Base-by-base conservation (phyloP, 2,329 filamentous ascomycete genomes). In the Cytospora leucostoma region DNA sequence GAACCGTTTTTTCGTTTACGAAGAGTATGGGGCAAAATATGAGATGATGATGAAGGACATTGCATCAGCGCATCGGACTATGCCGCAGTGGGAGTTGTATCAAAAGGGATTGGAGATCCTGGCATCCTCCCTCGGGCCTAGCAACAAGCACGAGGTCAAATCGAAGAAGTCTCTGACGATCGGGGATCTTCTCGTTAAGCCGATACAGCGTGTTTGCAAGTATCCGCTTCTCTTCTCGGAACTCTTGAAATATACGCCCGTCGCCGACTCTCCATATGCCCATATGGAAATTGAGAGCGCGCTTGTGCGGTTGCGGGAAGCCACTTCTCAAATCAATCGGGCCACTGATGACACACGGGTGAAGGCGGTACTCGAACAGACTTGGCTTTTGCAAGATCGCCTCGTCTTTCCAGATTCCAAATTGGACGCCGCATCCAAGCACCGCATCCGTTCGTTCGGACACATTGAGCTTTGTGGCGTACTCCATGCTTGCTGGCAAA, bases 151-250 rank as follows among this genome's bases (percentile, higher is more conserved):
- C 59, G 80, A 82, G 37, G 82, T 85, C 17, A 82, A 86, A 61
- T 81, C 83, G 35, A 91, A 85, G 70, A 96, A 92, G 71, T 90
- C 92, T 2, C 78, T 96, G 67, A 93, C 90, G 1, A 85, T 97
- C 67, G 86, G 88, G 56, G 95, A 98, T 75, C 81, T 98, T 6
- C 82, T 98, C 61, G 93, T 97, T 68, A 98, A 98, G 91, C 95
- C 94, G 0, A 93, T 97, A 21, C 94, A 99, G 76, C 85, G 94
- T 61, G 85, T 97, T 27, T 96, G 92, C 79, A 92, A 90, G 77
- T 98, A 98, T 72, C 92, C 92, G 12, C 80, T 99, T 4, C 80
- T 98, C 2, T 93, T 98, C 71, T 83, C 87, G 6, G 92, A 97
- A 70, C 81, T 99, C 10, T 82, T 93, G 65, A 93, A 90, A 70